Percentiles rank a stretch among this genome's conserved stretches.
Conservation (phyloP, 2,329 filamentous ascomycete genomes). For the Beauveria varroae region DNA sequence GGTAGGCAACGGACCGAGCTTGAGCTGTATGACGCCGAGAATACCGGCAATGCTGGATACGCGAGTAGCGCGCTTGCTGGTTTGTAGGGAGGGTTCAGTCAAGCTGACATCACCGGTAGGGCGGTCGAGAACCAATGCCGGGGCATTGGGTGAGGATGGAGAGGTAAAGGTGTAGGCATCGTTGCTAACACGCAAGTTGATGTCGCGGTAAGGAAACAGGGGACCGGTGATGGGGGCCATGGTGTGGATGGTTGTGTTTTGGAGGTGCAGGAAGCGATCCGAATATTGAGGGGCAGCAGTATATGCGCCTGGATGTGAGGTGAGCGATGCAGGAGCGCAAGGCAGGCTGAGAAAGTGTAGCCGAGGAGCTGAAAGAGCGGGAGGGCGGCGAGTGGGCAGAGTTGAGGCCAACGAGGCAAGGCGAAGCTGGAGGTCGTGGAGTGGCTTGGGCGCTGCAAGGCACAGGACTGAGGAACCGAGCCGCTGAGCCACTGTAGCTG, state of each 20-base stretch:
- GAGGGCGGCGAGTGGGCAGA: neutral
- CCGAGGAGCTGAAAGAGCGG: neutral
- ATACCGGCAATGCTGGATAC: constrained; percentile 95
- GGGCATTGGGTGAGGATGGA: constrained; percentile 83
- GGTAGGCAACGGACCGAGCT: constrained; percentile 59
- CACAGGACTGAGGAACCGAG: too few species aligned
- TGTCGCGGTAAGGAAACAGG: constrained; percentile 76
- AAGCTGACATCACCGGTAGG: constrained; percentile 87
- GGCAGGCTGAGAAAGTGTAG: neutral
- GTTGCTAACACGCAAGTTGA: constrained; percentile 88
- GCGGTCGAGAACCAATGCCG: constrained; percentile 80
- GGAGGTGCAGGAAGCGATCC: neutral
- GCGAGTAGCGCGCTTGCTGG: constrained; percentile 60
- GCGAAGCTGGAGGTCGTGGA: neutral
- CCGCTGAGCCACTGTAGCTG: too few species aligned
- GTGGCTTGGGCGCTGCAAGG: neutral
- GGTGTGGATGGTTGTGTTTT: constrained; percentile 6
- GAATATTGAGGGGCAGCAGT: neutral
- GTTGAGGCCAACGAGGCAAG: constrained; percentile 5
- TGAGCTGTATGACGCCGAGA: constrained; percentile 84
- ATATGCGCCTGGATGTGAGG: neutral
- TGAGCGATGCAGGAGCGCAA: neutral
- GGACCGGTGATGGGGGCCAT: constrained; percentile 32
- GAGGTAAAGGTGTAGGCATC: constrained; percentile 96
- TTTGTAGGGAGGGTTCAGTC: constrained; percentile 67